These are phyloP conservation scores for Chamaecrista fasciculata DNA, from an alignment of 306 rosid species.

Conservation along the genomic window DNA sequence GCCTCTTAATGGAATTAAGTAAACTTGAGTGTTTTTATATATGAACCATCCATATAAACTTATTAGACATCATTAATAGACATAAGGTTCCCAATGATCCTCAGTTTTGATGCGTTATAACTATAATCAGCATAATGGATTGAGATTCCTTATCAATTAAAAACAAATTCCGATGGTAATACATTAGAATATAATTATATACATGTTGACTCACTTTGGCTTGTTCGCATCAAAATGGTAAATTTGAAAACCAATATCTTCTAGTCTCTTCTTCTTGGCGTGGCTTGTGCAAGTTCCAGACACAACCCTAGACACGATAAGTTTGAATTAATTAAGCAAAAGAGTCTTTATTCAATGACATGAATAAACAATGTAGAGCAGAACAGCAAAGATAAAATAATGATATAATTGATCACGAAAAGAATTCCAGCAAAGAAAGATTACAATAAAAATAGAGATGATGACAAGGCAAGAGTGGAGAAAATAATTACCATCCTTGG, in stretches of 20 bases:
- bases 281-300: constrained; percentile 73
- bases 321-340: constrained; percentile 9
- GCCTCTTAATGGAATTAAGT: background rate
- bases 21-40: background rate
- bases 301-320: constrained; percentile 39
- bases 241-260: constrained; percentile 62
- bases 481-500: constrained; percentile 61
- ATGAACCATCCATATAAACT: background rate
- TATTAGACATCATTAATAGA: background rate
- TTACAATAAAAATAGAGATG: background rate
- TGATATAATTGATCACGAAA: background rate
- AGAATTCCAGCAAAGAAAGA: background rate
- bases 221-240: constrained; percentile 65
- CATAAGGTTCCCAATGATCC: constrained; percentile 17
- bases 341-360: background rate
- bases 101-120: background rate
- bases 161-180: background rate
- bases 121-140: background rate
- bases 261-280: constrained; percentile 65
- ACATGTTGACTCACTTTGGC: constrained; percentile 53
- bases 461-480: background rate
- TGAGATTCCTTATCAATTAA: background rate
- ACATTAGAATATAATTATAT: background rate
- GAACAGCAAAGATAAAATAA: background rate
- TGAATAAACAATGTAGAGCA: background rate